Evolutionary conservation across 768 basidiomycete genomes (phyloP).

Genomic region (Mycena galericulata): DNA sequence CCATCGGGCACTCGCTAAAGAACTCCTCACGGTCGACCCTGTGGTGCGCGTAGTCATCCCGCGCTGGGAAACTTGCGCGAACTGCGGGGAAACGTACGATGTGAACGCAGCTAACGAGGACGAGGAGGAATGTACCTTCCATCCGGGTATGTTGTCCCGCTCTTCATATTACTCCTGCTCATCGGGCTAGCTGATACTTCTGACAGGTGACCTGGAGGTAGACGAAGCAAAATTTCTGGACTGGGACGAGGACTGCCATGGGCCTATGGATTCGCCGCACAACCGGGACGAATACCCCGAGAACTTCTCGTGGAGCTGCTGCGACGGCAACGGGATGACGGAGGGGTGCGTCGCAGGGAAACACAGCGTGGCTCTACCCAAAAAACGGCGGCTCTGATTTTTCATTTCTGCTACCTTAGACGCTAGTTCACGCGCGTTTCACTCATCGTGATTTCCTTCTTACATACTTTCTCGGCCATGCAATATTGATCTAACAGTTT

Average conservation of each 20-base stretch:
- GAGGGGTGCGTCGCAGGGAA: slow-evolving; percentile 55
- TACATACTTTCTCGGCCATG: slow-evolving; percentile 16
- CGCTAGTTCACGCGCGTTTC: no score
- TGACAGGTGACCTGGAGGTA: slow-evolving; percentile 55
- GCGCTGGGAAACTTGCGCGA: slow-evolving; percentile 60
- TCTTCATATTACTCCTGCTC: background rate
- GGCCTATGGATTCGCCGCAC: slow-evolving; percentile 56
- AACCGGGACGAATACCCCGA: slow-evolving; percentile 58
- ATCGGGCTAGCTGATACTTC: background rate
- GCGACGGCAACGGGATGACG: slow-evolving; percentile 50
- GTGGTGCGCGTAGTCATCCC: slow-evolving; percentile 51
- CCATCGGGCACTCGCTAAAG: slow-evolving; percentile 55
- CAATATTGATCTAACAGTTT: slow-evolving; percentile 12
- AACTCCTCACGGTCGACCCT: slow-evolving; percentile 55
- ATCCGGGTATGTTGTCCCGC: slow-evolving; percentile 56
- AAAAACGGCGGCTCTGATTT: slow-evolving; percentile 46
- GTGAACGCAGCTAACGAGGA: slow-evolving; percentile 48
- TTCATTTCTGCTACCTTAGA: background rate
- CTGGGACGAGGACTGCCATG: slow-evolving; percentile 62
- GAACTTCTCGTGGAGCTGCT: slow-evolving; percentile 65
- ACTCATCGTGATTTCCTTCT: background rate
- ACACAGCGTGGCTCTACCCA: slow-evolving; percentile 48
- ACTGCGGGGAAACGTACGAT: slow-evolving; percentile 63
- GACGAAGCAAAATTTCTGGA: slow-evolving; percentile 55
- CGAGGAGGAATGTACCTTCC: slow-evolving; percentile 60